These are phyloP conservation scores for Colletotrichum caudatum DNA, from an alignment of 2,329 filamentous ascomycete genomes.

Conservation along the genomic window DNA sequence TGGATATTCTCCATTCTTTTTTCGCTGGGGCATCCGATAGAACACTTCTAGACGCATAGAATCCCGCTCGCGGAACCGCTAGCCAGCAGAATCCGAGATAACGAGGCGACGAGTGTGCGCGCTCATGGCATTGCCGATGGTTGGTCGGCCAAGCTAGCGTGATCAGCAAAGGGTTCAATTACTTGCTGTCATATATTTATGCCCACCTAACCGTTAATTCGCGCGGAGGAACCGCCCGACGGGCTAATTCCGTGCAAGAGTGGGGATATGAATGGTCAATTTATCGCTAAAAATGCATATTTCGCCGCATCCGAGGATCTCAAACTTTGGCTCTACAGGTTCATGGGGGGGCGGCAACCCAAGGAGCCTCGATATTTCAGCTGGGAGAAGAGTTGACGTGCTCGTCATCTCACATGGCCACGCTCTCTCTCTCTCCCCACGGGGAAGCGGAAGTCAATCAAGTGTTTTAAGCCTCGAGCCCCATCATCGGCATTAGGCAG, in stretches of 20 bases:
- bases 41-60: background rate
- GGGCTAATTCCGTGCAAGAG: background rate
- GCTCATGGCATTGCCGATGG: background rate
- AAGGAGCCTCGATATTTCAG: background rate
- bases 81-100: too few species aligned
- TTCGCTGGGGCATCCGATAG: background rate
- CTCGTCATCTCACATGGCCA: conserved; percentile 9
- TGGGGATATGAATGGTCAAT: background rate
- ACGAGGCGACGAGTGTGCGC: background rate
- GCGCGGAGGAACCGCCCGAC: conserved; percentile 1
- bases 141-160: background rate
- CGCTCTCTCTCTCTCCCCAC: background rate
- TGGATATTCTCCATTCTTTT: background rate
- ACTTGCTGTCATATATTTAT: conserved; percentile 8
- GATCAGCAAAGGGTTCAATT: background rate
- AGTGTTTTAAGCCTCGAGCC: background rate
- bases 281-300: conserved; percentile 17
- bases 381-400: background rate
- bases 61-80: background rate
- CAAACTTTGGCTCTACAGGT: background rate
- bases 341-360: background rate
- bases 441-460: conserved; percentile 11
- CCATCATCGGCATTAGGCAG: background rate
- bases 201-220: background rate
- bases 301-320: background rate